Evolutionary conservation across 352 stramenopile species (phyloP).

Genomic region (Globisporangium spinosum): DNA sequence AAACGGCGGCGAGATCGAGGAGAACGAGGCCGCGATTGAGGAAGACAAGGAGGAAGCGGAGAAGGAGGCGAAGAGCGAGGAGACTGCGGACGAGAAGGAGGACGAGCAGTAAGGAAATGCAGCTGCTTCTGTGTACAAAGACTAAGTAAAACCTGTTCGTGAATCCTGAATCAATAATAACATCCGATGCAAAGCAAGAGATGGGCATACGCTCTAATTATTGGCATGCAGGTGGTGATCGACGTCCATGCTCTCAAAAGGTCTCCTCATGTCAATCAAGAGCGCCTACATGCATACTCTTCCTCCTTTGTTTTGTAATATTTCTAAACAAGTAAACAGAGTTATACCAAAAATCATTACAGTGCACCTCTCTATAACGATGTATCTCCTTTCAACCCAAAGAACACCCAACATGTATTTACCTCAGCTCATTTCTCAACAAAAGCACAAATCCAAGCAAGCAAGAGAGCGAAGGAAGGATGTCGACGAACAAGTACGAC

Average conservation of each 20-base stretch:
- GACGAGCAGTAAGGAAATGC: neutral
- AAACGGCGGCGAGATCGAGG: slow-evolving; percentile 5
- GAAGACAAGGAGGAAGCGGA: slow-evolving; percentile 3
- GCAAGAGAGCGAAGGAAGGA: neutral
- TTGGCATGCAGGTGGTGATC: neutral
- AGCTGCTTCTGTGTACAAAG: neutral
- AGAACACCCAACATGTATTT: neutral
- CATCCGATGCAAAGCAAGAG: neutral
- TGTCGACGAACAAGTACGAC: slow-evolving; percentile 94
- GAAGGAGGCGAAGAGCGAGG: neutral
- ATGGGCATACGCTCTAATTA: neutral
- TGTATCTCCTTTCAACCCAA: neutral
- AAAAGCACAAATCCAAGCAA: neutral
- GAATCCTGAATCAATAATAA: neutral
- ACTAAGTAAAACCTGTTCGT: neutral
- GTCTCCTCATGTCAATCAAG: too few relatives aligned
- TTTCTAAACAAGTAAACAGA: neutral
- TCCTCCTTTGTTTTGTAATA: neutral
- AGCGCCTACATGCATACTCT: too few relatives aligned
- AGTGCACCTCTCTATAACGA: neutral
- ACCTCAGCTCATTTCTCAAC: too few relatives aligned
- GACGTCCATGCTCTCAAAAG: too few relatives aligned
- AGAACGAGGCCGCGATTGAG: slow-evolving; percentile 8
- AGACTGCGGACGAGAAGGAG: slow-evolving; percentile 6
- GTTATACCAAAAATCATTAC: neutral